Percentiles rank a stretch among this genome's conserved stretches.
Evolutionary conservation across 2,329 filamentous ascomycete species (phyloP).

Genomic region (Monosporascus sp.): DNA sequence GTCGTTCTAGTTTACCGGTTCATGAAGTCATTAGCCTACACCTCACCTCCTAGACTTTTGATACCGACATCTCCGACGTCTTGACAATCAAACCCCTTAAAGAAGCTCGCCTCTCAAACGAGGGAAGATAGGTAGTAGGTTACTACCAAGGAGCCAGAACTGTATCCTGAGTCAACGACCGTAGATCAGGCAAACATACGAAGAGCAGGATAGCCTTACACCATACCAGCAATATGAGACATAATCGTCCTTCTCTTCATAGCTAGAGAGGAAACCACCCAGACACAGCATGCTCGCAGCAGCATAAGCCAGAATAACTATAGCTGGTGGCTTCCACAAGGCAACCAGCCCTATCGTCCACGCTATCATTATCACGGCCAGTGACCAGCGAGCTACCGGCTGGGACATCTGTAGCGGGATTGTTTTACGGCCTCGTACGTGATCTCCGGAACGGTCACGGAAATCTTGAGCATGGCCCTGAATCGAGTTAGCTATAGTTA

Average conservation of each 20-base stretch:
- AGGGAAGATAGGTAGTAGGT: background rate
- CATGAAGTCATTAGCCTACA: no score
- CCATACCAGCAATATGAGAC: background rate
- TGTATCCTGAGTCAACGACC: background rate
- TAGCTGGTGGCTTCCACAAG: background rate
- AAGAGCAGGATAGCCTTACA: background rate
- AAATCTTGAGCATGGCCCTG: background rate
- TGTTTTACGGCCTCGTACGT: background rate
- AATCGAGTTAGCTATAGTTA: background rate
- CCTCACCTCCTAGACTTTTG: no score
- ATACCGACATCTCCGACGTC: no score
- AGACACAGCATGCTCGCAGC: background rate
- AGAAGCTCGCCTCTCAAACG: background rate
- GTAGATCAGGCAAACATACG: background rate
- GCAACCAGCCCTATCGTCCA: background rate
- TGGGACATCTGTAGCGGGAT: background rate
- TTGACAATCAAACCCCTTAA: no score
- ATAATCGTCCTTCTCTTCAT: background rate
- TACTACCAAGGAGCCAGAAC: background rate
- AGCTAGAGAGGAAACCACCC: background rate
- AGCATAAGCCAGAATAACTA: background rate
- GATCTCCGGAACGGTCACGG: background rate
- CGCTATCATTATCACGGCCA: background rate
- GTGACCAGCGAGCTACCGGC: background rate
- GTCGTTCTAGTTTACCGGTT: no score